Conservation (phyloP, 73 alveolate genomes). For the Symbiodinium natans region DNA sequence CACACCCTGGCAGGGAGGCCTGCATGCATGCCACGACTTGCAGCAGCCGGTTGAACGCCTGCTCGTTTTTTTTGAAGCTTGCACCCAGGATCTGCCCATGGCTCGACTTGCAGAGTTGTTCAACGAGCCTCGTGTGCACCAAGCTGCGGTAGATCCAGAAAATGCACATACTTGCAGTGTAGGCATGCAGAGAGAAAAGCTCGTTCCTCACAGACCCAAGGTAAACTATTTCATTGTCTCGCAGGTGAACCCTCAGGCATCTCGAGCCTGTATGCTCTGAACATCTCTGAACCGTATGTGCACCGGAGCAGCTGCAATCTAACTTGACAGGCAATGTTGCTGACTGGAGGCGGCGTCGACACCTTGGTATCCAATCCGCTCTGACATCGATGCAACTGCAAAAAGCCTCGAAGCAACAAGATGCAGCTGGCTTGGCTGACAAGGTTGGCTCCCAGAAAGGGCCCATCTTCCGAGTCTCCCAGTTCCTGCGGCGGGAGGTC, state of each 20-base stretch:
- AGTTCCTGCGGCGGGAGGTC: slow-evolving; percentile 79
- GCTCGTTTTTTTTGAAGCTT: too few species aligned
- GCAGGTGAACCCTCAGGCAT: slow-evolving; percentile 78
- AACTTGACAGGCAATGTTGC: slow-evolving; percentile 81
- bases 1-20: not conserved
- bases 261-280: too few species aligned
- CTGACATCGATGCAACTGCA: not conserved
- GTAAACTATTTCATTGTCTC: slow-evolving; percentile 90
- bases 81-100: slow-evolving; percentile 75
- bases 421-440: too few species aligned
- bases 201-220: not conserved
- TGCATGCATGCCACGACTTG: not conserved
- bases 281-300: too few species aligned
- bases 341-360: slow-evolving; percentile 68
- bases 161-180: not conserved
- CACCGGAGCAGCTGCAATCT: too few species aligned
- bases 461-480: slow-evolving; percentile 90
- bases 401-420: too few species aligned
- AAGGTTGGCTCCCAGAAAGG: slow-evolving; percentile 85
- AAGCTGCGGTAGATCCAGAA: not conserved
- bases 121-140: not conserved
- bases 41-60: too few species aligned
- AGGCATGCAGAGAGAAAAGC: not conserved
- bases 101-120: slow-evolving; percentile 77
- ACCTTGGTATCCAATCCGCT: not conserved